These are phyloP conservation scores for Penicillium sp. DNA, from an alignment of 2,329 filamentous ascomycete genomes.

Conservation along the genomic window DNA sequence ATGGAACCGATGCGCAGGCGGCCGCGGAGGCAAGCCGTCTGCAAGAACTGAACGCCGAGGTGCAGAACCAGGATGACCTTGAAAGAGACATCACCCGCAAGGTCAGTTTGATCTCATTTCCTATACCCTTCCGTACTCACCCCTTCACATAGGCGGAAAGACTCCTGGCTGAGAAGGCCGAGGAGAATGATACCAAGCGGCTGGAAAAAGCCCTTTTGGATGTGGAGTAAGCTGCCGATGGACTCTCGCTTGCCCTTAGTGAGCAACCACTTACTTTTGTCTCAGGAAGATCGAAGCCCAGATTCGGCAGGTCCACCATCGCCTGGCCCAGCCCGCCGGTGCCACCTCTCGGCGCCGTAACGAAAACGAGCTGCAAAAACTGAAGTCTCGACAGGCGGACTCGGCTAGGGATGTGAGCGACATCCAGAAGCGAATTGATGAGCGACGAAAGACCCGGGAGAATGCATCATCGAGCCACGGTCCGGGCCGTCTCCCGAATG, in stretches of 20 bases:
- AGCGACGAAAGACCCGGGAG: conserved; percentile 61
- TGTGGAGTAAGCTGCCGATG: conserved; percentile 40
- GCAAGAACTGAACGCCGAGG: conserved; percentile 62
- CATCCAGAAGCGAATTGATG: conserved; percentile 76
- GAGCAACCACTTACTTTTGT: conserved; percentile 2
- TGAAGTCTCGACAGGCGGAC: conserved; percentile 62
- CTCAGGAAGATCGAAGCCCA: conserved; percentile 62
- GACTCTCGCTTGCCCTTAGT: background rate
- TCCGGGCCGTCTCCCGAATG: conserved; percentile 64
- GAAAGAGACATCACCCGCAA: conserved; percentile 77
- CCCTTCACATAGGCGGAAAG: conserved; percentile 51
- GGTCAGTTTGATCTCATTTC: conserved; percentile 25
- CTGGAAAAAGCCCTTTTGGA: conserved; percentile 56
- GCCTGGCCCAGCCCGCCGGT: conserved; percentile 55
- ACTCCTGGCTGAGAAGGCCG: conserved; percentile 59
- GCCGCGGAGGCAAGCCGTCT: conserved; percentile 60
- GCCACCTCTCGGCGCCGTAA: conserved; percentile 49
- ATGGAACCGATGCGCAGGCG: conserved; percentile 3
- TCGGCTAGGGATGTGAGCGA: conserved; percentile 72
- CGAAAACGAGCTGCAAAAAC: conserved; percentile 59
- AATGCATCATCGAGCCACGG: conserved; percentile 46
- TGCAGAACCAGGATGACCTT: conserved; percentile 83
- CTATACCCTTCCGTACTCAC: background rate
- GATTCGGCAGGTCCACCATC: conserved; percentile 58
- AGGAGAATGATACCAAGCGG: conserved; percentile 62